Evolutionary conservation across 495 filamentous ascomycete genomes (phyloP).

Genomic region (Aspergillus hancockii): DNA sequence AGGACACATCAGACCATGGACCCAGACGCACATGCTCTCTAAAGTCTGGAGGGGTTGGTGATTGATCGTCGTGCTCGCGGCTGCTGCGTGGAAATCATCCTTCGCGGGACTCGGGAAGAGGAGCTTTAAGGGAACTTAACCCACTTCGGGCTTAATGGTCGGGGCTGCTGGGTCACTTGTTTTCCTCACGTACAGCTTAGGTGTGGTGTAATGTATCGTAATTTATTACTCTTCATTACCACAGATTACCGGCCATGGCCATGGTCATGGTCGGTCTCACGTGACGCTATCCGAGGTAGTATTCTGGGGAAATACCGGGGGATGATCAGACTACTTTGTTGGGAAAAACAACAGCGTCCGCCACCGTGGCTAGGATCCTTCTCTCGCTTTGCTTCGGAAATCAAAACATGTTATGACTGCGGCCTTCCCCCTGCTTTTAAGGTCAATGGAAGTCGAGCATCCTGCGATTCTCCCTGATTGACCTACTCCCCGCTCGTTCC

Average conservation of each 20-base stretch:
- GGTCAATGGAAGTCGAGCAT: conserved; percentile 9
- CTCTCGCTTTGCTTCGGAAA: background rate
- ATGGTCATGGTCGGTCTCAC: conserved; percentile 7
- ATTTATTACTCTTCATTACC: background rate
- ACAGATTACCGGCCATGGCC: too few relatives aligned
- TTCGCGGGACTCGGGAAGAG: conserved; percentile 4
- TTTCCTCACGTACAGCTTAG: background rate
- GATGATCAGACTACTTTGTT: conserved; percentile 26
- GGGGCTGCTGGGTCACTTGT: background rate
- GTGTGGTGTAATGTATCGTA: background rate
- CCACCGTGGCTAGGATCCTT: background rate
- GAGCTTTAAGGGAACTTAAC: background rate
- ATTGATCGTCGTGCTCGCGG: conserved; percentile 12
- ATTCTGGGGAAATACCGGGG: conserved; percentile 30
- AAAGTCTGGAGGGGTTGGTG: background rate
- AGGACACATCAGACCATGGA: conserved; percentile 1
- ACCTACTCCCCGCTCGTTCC: background rate
- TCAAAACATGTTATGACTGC: background rate
- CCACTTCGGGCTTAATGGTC: background rate
- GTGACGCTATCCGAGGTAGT: conserved; percentile 17
- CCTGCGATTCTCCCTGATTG: conserved; percentile 4
- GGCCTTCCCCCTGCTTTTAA: background rate
- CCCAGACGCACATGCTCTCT: background rate
- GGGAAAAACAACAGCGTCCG: conserved; percentile 19
- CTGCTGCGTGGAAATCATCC: conserved; percentile 23